Evolutionary conservation across 192 early-diverging fungal genomes (phyloP).

Genomic region (Rhizophlyctis rosea): DNA sequence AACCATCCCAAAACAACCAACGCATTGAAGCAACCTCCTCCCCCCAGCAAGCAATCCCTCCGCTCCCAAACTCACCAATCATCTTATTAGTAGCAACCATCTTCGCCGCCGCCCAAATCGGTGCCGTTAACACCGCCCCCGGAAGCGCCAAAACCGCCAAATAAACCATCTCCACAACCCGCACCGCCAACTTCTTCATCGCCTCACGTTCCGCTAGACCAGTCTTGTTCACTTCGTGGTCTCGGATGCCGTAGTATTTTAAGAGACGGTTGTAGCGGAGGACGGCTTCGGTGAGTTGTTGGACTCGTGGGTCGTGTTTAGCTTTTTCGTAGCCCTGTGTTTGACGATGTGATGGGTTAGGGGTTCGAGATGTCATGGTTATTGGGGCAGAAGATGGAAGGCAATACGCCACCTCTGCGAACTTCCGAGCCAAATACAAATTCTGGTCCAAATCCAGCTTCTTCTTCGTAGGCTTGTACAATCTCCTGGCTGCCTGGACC

Average conservation of each 20-base stretch:
- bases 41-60: background rate
- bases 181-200: conserved; percentile 64
- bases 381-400: background rate
- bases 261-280: conserved; percentile 85
- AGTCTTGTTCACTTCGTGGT: conserved; percentile 92
- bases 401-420: conserved; percentile 51
- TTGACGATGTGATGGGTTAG: too few relatives aligned
- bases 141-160: conserved; percentile 80
- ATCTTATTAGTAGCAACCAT: conserved; percentile 21
- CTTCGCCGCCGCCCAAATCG: conserved; percentile 20
- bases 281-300: conserved; percentile 72
- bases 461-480: conserved; percentile 85
- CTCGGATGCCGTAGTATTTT: conserved; percentile 87
- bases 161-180: conserved; percentile 65
- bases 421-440: conserved; percentile 85
- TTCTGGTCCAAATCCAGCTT: conserved; percentile 82
- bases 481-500: conserved; percentile 87
- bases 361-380: background rate
- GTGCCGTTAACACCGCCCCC: conserved; percentile 55
- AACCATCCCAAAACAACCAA: conserved; percentile 1
- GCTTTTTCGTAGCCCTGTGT: conserved; percentile 77
- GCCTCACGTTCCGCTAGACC: conserved; percentile 62
- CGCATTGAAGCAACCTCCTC: background rate
- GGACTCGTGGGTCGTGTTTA: conserved; percentile 78
- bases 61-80: conserved; percentile 18